phyloP scores from a whole-genome alignment of 1,284 basidiomycete genomes.

The Taiwanofungus camphoratus region DNA sequence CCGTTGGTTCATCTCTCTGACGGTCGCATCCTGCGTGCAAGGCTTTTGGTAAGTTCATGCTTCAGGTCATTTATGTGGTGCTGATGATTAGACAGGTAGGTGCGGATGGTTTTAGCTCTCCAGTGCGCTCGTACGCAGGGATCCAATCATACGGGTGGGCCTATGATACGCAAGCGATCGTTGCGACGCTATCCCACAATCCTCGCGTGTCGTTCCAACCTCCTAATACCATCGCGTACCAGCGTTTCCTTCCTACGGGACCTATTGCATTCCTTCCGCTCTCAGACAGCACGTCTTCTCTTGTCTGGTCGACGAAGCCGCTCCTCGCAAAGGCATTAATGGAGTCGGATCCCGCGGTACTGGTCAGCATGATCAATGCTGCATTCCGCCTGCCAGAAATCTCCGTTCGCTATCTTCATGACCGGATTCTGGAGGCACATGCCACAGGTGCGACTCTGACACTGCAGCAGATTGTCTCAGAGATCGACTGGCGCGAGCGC shows the following conservation, averaged over 20 bases:
- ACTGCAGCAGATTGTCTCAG: constrained; percentile 42
- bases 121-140: constrained; percentile 82
- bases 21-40: constrained; percentile 55
- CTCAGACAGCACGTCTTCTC: constrained; percentile 73
- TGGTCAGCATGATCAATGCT: constrained; percentile 82
- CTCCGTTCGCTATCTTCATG: constrained; percentile 67
- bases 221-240: constrained; percentile 83
- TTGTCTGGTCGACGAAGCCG: constrained; percentile 95
- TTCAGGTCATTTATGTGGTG: constrained; percentile 1
- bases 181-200: constrained; percentile 79
- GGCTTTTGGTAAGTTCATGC: constrained; percentile 56
- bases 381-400: constrained; percentile 85
- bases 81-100: constrained; percentile 58
- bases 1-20: constrained; percentile 69
- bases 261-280: constrained; percentile 92
- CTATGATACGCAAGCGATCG: constrained; percentile 88
- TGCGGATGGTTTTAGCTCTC: constrained; percentile 94
- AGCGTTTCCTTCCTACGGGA: constrained; percentile 93
- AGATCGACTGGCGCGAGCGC: constrained; percentile 64
- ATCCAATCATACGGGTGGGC: constrained; percentile 91
- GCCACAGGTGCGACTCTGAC: constrained; percentile 38
- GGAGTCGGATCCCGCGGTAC: constrained; percentile 56
- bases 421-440: constrained; percentile 53
- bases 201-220: constrained; percentile 51
- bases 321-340: constrained; percentile 71